These are phyloP conservation scores for Voacanga thouarsii DNA, from an alignment of 257 asterid species.

Conservation along the genomic window DNA sequence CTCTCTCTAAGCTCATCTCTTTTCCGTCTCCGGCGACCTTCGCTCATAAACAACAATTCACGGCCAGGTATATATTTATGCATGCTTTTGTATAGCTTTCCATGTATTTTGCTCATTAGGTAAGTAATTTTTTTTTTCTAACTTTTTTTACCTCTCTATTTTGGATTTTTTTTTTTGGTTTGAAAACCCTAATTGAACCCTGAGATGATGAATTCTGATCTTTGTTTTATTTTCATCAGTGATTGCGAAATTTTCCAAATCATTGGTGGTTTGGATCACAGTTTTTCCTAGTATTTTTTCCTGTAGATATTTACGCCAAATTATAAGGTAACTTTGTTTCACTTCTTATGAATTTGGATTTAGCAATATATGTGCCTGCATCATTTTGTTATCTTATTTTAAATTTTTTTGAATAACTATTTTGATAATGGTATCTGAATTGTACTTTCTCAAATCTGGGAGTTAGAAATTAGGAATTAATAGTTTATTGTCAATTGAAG, in stretches of 20 bases:
- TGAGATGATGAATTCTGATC: slow-evolving; percentile 32
- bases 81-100: slow-evolving; percentile 6
- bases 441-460: slow-evolving; percentile 27
- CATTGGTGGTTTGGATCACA: slow-evolving; percentile 51
- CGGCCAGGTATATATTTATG: slow-evolving; percentile 14
- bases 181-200: slow-evolving; percentile 79
- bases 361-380: slow-evolving; percentile 16
- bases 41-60: slow-evolving; percentile 9
- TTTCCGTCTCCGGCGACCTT: slow-evolving; percentile 9
- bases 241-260: slow-evolving; percentile 43
- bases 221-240: slow-evolving; percentile 31
- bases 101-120: slow-evolving; percentile 14
- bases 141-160: slow-evolving; percentile 3
- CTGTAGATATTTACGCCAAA: slow-evolving; percentile 23
- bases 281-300: slow-evolving; percentile 26
- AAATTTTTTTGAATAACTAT: slow-evolving; percentile 8
- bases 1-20: slow-evolving; percentile 17
- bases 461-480: neutral
- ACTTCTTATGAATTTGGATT: slow-evolving; percentile 12
- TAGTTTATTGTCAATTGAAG: neutral
- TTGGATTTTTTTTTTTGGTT: slow-evolving; percentile 3
- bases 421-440: slow-evolving; percentile 27
- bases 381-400: neutral
- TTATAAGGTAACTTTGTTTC: slow-evolving; percentile 26
- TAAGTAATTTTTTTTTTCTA: slow-evolving; percentile 1